Percentiles rank a stretch among this genome's conserved stretches.
phyloP scores from a whole-genome alignment of 495 filamentous ascomycete species.

The Lichina pygmaea region DNA sequence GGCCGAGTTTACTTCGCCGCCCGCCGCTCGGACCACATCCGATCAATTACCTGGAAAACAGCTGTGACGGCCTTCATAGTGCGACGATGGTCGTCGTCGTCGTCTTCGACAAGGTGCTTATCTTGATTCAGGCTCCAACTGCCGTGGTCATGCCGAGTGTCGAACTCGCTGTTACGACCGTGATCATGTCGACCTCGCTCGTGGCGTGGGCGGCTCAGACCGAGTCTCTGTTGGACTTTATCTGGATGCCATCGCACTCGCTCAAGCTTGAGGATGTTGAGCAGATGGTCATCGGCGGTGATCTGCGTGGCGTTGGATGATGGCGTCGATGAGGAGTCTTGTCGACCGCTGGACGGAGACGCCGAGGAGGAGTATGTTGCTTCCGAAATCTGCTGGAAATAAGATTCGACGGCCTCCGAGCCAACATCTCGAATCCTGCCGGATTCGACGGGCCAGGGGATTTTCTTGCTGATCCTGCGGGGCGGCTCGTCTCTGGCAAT shows the following conservation, averaged over 20 bases:
- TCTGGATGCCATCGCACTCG: conserved; percentile 92
- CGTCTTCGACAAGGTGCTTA: background rate
- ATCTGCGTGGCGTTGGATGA: too few species aligned
- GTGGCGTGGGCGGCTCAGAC: conserved; percentile 6
- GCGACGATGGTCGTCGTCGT: conserved; percentile 23
- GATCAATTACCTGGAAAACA: conserved; percentile 78
- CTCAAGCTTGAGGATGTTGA: conserved; percentile 49
- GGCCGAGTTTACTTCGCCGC: too few species aligned
- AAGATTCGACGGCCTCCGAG: conserved; percentile 31
- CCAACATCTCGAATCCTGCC: conserved; percentile 32
- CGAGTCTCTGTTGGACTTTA: conserved; percentile 81
- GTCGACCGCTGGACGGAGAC: background rate
- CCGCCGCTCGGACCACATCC: conserved; percentile 26
- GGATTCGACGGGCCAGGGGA: conserved; percentile 58
- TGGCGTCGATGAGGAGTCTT: background rate
- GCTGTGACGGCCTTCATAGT: conserved; percentile 60
- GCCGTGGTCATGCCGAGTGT: background rate
- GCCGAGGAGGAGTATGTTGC: too few species aligned
- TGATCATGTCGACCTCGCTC: conserved; percentile 14
- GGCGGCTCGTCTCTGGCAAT: background rate
- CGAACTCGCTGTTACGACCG: background rate
- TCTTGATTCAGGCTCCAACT: too few species aligned
- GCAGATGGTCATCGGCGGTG: conserved; percentile 11
- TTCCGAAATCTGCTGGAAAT: conserved; percentile 19
- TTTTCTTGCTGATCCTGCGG: conserved; percentile 14